Conservation (phyloP, 345 rosid genomes). For the Kernera saxatilis region DNA sequence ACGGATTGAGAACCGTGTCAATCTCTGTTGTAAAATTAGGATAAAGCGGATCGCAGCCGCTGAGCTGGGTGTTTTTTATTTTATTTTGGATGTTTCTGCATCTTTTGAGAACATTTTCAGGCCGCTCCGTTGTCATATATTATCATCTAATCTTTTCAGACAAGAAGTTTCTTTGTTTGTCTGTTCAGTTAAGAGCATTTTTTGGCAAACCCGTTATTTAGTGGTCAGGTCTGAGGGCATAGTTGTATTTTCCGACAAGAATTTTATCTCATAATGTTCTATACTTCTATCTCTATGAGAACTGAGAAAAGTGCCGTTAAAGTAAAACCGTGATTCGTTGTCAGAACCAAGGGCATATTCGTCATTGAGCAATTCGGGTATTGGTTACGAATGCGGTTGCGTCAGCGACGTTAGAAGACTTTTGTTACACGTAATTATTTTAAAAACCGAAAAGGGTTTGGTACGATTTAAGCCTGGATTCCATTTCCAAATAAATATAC, state of each 20-base stretch:
- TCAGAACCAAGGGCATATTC: background rate
- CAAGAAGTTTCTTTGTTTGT: background rate
- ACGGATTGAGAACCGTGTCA: conserved; percentile 11
- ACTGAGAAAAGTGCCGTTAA: background rate
- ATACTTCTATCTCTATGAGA: background rate
- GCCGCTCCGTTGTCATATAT: conserved; percentile 28
- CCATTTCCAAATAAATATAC: background rate
- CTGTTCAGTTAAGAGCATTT: background rate
- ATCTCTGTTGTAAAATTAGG: conserved; percentile 25
- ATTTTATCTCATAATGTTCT: background rate
- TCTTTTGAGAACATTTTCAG: conserved; percentile 13
- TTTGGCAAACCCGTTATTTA: background rate
- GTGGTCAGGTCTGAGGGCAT: background rate
- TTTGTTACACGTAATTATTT: conserved; percentile 21
- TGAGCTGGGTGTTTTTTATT: background rate
- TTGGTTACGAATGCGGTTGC: conserved; percentile 16
- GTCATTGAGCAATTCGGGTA: conserved; percentile 1
- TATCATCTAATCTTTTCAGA: conserved; percentile 12
- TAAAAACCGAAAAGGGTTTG: background rate
- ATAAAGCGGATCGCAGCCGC: background rate
- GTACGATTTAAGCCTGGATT: background rate
- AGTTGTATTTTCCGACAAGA: background rate
- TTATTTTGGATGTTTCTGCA: background rate
- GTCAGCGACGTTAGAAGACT: conserved; percentile 26
- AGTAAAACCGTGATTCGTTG: background rate